Evolutionary conservation across 345 rosid species (phyloP).

Genomic region (Toxicodendron radicans): DNA sequence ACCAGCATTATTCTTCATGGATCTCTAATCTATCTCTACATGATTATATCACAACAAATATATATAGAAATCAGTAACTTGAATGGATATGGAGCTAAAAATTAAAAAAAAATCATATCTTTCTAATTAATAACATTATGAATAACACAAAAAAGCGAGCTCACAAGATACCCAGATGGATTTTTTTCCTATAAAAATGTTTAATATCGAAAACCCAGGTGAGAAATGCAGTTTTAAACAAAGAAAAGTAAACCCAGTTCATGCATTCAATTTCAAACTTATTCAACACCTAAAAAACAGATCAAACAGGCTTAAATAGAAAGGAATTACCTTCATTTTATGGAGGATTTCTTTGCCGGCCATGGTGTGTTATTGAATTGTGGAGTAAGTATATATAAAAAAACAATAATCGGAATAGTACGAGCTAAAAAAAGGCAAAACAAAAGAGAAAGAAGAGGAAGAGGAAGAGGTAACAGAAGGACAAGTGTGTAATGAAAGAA

Average conservation of each 20-base stretch:
- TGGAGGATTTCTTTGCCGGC: conserved; percentile 63
- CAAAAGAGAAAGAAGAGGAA: neutral
- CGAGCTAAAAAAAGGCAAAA: neutral
- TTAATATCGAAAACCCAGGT: neutral
- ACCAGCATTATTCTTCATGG: neutral
- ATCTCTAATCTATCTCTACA: neutral
- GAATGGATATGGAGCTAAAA: neutral
- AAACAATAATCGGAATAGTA: neutral
- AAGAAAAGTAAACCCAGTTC: neutral
- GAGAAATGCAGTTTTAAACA: neutral
- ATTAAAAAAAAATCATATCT: neutral
- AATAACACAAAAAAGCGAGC: neutral
- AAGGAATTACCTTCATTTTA: conserved; percentile 67
- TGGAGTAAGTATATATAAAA: conserved; percentile 3
- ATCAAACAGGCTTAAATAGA: neutral
- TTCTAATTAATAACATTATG: neutral
- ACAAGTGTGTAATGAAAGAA: conserved; percentile 19
- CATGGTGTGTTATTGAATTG: conserved; percentile 37
- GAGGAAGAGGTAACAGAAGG: conserved; percentile 2
- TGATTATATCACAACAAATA: neutral
- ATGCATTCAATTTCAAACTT: neutral
- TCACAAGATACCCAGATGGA: neutral
- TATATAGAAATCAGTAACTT: neutral
- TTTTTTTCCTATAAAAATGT: neutral
- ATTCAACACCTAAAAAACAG: neutral